Conservation (phyloP, 1,284 basidiomycete genomes). For the Moesziomyces sp. region DNA sequence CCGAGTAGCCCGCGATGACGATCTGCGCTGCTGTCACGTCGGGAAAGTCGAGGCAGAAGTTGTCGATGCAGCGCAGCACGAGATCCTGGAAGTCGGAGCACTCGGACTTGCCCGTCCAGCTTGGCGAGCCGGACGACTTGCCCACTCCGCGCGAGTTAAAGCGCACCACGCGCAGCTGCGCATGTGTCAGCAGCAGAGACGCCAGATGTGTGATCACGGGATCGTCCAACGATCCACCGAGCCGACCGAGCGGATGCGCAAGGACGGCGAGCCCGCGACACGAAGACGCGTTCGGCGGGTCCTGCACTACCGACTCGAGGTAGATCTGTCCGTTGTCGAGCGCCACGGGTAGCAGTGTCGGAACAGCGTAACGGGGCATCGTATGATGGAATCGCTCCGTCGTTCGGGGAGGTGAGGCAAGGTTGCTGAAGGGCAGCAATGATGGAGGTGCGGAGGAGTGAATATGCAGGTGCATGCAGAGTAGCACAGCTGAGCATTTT, state of each 20-base stretch:
- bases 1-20: conserved; percentile 41
- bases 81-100: conserved; percentile 45
- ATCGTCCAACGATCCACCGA: conserved; percentile 49
- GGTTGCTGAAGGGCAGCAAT: background rate
- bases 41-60: conserved; percentile 33
- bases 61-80: conserved; percentile 26
- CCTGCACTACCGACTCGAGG: conserved; percentile 35
- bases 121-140: conserved; percentile 30
- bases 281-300: conserved; percentile 16
- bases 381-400: background rate
- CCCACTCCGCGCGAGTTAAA: conserved; percentile 54
- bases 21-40: conserved; percentile 10
- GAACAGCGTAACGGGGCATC: conserved; percentile 32
- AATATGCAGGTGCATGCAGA: conserved; percentile 7
- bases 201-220: conserved; percentile 39
- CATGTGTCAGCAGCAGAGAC: conserved; percentile 17
- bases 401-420: background rate
- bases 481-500: background rate
- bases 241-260: conserved; percentile 39
- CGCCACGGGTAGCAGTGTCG: conserved; percentile 25
- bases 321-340: conserved; percentile 34
- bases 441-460: background rate
- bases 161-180: conserved; percentile 30
- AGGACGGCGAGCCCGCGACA: conserved; percentile 37
- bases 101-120: conserved; percentile 48